Base-by-base conservation (phyloP, 768 basidiomycete genomes). In the Boletus insuetus region DNA sequence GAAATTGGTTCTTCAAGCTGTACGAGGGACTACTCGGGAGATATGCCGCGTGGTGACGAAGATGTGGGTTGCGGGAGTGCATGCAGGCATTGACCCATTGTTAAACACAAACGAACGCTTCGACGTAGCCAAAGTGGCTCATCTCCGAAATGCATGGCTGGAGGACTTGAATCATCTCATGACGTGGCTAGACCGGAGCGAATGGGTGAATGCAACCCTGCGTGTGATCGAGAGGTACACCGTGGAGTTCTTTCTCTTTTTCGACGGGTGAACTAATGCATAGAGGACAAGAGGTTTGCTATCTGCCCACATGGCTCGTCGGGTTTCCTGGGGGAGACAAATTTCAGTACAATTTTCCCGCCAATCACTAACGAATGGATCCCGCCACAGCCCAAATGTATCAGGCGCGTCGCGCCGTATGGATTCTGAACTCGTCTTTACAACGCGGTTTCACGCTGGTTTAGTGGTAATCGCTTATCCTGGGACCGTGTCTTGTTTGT, bases 171-270 rank as follows among this genome's bases (percentile, higher is more conserved):
- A 68, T 9, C 54, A 46, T 12, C 56, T 82, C 20, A 78, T 81
- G 73, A 42, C 39, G 0, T 82, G 81, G 82, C 62, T 83, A 1
- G 80, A 78, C 51, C 82, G 81, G 81, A 73, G 70, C 51, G 62
- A 70, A 14, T 83, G 81, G 82, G 64, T 75, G 6, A 77, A 31
- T 82, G 82, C 53, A 59, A 63, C 0, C 81, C 81, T 19, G 73
- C 64, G 0, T 83, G 82, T 66, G 60, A 61, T 3, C 69, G 68
- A 42, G 76, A 79, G 69, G 81, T 81, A 19, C 40, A 51, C 16
- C 8, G 17, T 11, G 54, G 24, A 6, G 16, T 8, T 20, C 3
- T 38, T 26, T 39, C 11, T 1, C 32, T 14, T 48, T 39, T 26
- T 39, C n/a, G 20, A n/a, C 13, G 13, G 17, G 29, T 38, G 8